Base-by-base conservation (phyloP, 345 rosid genomes). In the Psidium guajava region DNA sequence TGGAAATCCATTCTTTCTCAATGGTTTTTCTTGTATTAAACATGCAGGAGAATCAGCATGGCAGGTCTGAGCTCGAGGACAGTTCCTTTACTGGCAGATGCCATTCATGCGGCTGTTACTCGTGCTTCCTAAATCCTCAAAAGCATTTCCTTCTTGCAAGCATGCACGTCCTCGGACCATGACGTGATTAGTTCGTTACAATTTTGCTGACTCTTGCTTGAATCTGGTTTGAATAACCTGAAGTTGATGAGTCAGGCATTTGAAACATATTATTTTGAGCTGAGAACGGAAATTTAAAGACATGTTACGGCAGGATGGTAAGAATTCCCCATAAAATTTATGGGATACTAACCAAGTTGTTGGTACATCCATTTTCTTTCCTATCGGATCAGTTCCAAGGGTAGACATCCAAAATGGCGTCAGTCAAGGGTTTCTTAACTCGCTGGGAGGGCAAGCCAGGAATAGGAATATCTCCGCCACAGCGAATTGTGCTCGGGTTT, bases 21-120 rank as follows among this genome's bases (percentile, higher is more conserved):
- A 36, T 36, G 3, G 47, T 8, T 18, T 28, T 0, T 36, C 32
- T 49, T 18, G 6, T 8, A 21, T 40, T 82, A 27, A 53, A 58
- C 69, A 16, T 82, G 86, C 91, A 91, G 92, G 91, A 88, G 92
- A 87, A 91, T 89, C 15, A 91, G 90, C 91, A 84, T 91, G 87
- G 90, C 92, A 22, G 92, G 91, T 21, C 85, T 91, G 3, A 89
- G 92, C 85, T 55, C 86, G 2, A 86, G 74, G 82, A 91, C 92
- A 5, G 85, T 91, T 59, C 89, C 90, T 73, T 87, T 88, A 86
- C 90, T 91, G 44, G 88, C 91, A 1, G 90, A 88, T 51, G 91
- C 92, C 25, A 89, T 91, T 7, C 91, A 91, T 74, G 90, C 90
- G 3, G 89, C 90, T 1, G 86, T 91, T 69, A 86, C 90, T 32